Evolutionary conservation across 768 basidiomycete genomes (phyloP), one percentile per base, ranked within the genome.

Genomic region (Mycena metata): DNA sequence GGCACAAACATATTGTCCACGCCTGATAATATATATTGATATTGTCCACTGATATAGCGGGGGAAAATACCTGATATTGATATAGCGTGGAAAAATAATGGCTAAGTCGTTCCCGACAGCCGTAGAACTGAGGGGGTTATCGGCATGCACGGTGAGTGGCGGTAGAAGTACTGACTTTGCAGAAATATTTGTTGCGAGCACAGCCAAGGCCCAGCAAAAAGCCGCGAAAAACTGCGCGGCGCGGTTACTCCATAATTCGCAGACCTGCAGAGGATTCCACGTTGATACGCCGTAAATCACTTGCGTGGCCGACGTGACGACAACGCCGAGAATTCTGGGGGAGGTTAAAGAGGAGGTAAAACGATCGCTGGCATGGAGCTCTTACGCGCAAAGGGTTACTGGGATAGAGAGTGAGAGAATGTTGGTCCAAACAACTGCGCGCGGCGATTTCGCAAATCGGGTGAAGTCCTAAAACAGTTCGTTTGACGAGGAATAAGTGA

Each of bases 171-270:
- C 69, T 12, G 45, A 69, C 71, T 74, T 72, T 23, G 69, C 71
- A 13, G 71, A 65, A 13, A 74, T 67, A 30, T 70, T 70, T 1
- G 69, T 70, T 35, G 71, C 73, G n/a, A 72, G 13, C n/a, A 60
- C 71, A 0, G 68, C 66, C 5, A 74, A 42, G 1, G 59, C 65
- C 69, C 71, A 74, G 55, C 73, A 74, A 55, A 72, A 69, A 30
- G 87, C 82, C 17, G 84, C 83, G 73, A 91, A 91, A 81, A 91
- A 91, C 17, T 85, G 84, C 1, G 86, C 90, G 0, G 89, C 86
- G 36, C 91, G 86, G 74, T 89, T 91, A 69, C 86, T 82, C 90
- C 90, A 91, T 24, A 81, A 77, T 71, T 86, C 83, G 74, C 89
- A 86, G 64, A 91, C 83, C 62, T 78, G 73, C 26, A 74, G 43